These are phyloP conservation scores for Iris macrosiphon DNA, from an alignment of 106 monocot species.

Conservation along the genomic window DNA sequence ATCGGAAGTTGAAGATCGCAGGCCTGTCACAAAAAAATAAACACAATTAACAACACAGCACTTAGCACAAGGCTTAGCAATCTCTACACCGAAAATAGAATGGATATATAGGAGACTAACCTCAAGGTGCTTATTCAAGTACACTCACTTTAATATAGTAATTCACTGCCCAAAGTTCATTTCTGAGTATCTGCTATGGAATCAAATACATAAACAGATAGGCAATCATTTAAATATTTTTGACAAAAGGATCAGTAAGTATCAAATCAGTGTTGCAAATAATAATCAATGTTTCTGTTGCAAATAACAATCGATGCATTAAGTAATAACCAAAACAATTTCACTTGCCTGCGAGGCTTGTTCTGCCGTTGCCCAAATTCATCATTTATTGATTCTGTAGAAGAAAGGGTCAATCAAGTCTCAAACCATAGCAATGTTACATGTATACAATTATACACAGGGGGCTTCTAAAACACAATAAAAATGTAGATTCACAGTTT, in stretches of 20 bases:
- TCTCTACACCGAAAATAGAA: neutral
- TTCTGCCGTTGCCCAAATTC: conserved; percentile 85
- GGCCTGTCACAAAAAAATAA: conserved; percentile 19
- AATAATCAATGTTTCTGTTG: no score
- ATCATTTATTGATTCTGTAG: conserved; percentile 59
- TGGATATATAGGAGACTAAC: conserved; percentile 15
- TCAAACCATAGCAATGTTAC: no score
- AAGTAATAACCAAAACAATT: neutral
- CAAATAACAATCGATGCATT: neutral
- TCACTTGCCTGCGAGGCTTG: conserved; percentile 84
- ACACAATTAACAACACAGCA: neutral
- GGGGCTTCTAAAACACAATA: neutral
- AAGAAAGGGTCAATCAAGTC: no score
- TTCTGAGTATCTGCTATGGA: conserved; percentile 54
- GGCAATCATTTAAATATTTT: neutral
- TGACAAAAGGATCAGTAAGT: neutral
- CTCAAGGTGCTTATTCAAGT: conserved; percentile 39
- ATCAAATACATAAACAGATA: neutral
- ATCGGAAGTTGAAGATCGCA: conserved; percentile 35
- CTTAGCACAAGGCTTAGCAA: no score
- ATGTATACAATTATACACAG: no score
- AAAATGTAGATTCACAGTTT: conserved; percentile 1
- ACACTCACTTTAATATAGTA: conserved; percentile 19
- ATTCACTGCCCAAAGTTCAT: conserved; percentile 85
- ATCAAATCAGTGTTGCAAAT: neutral